Conservation (phyloP, 2,329 filamentous ascomycete species). For the Alternaria sp. region DNA sequence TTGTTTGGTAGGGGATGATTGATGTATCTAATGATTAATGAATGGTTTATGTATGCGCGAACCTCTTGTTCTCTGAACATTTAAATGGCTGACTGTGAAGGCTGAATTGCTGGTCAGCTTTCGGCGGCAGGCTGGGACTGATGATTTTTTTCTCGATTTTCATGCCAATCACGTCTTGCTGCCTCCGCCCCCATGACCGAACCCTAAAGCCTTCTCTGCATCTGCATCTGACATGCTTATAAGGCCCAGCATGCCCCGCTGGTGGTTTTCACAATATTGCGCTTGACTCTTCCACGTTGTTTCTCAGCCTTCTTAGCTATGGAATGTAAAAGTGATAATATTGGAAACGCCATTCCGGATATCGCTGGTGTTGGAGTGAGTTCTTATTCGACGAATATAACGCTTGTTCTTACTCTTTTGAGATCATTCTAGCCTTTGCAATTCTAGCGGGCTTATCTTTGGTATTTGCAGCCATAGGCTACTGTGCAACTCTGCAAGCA, state of each 20-base stretch:
- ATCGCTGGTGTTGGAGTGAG: not conserved
- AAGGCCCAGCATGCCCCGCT: not conserved
- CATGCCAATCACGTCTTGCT: not conserved
- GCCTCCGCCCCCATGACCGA: not conserved
- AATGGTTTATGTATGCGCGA: not conserved
- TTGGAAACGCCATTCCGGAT: not conserved
- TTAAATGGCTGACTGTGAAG: not conserved
- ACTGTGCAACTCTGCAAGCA: not conserved
- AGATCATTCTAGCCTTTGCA: not conserved
- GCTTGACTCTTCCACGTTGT: not conserved
- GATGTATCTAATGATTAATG: not conserved
- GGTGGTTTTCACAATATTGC: not conserved
- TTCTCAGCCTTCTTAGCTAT: not conserved
- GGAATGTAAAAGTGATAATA: not conserved
- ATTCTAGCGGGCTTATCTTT: not conserved
- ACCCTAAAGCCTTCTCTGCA: not conserved
- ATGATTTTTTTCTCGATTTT: not conserved
- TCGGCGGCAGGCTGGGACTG: not conserved
- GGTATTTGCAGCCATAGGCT: not conserved
- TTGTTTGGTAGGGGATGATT: not conserved
- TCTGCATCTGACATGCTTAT: not conserved
- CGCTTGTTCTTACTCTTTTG: not conserved
- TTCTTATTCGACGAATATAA: not conserved
- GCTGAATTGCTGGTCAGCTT: not conserved
- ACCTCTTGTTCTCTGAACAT: fast-evolving